Evolutionary conservation across 768 basidiomycete species (phyloP).

Genomic region (Kwoniella newhampshirensis): DNA sequence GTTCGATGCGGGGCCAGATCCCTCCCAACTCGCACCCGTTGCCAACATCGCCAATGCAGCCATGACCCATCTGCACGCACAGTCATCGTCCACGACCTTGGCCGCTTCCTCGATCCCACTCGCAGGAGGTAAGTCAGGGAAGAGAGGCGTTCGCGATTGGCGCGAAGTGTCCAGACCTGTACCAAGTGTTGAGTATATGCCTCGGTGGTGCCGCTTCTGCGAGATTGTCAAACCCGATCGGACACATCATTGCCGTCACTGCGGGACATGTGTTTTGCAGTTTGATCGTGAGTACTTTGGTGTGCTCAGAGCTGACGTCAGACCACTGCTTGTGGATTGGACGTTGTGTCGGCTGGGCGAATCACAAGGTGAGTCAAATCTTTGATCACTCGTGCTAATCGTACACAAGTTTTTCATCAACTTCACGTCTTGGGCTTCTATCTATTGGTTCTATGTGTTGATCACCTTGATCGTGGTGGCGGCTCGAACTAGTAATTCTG

Average conservation of each 20-base stretch:
- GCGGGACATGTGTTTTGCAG: slow-evolving; percentile 49
- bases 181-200: slow-evolving; percentile 20
- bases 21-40: slow-evolving; percentile 38
- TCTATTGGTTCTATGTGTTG: slow-evolving; percentile 67
- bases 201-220: slow-evolving; percentile 47
- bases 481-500: slow-evolving; percentile 53
- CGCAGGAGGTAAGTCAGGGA: too few relatives aligned
- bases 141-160: slow-evolving; percentile 26
- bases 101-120: background rate
- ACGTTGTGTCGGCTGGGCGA: slow-evolving; percentile 87
- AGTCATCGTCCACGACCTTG: background rate
- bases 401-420: slow-evolving; percentile 78
- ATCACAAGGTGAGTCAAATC: slow-evolving; percentile 74
- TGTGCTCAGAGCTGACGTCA: slow-evolving; percentile 10
- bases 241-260: slow-evolving; percentile 52
- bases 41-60: slow-evolving; percentile 12
- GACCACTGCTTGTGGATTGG: slow-evolving; percentile 70
- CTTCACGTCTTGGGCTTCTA: slow-evolving; percentile 65
- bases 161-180: slow-evolving; percentile 24
- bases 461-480: slow-evolving; percentile 61
- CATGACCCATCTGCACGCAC: background rate
- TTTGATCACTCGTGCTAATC: slow-evolving; percentile 16
- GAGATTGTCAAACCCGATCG: slow-evolving; percentile 49
- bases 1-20: slow-evolving; percentile 26
- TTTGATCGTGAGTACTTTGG: slow-evolving; percentile 46